Conservation (phyloP, 1,284 basidiomycete genomes). For the Agaricales sp. region DNA sequence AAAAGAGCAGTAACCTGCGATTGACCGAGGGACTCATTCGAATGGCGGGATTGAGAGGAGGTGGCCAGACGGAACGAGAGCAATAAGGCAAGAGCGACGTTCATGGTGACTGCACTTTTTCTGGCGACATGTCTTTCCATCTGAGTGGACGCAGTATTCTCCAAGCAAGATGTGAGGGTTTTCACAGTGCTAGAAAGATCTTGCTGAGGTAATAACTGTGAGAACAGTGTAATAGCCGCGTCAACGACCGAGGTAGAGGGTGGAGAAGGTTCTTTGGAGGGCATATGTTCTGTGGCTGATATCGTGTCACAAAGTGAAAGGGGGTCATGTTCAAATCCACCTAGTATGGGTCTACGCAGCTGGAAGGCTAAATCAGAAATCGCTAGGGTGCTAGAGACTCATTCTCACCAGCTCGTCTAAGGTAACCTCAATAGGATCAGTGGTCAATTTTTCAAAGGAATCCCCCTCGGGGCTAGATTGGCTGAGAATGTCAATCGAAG, state of each 20-base stretch:
- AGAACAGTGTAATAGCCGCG: conserved; percentile 81
- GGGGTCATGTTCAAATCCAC: conserved; percentile 82
- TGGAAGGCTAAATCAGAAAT: too few species aligned
- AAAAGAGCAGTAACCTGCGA: conserved; percentile 60
- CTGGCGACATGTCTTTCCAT: conserved; percentile 85
- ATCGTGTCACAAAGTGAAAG: conserved; percentile 58
- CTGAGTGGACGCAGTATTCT: conserved; percentile 65
- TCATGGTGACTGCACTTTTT: conserved; percentile 81
- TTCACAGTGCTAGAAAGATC: conserved; percentile 60
- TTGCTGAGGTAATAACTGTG: conserved; percentile 72
- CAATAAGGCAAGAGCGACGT: conserved; percentile 73
- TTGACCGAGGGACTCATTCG: conserved; percentile 62
- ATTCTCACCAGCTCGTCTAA: conserved; percentile 70
- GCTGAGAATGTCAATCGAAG: conserved; percentile 48
- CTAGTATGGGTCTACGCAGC: conserved; percentile 74
- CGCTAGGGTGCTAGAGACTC: conserved; percentile 3
- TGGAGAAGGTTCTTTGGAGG: conserved; percentile 53
- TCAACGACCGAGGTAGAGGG: conserved; percentile 82
- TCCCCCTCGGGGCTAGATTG: conserved; percentile 30
- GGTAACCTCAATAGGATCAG: conserved; percentile 69
- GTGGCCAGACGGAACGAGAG: conserved; percentile 63
- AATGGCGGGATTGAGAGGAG: conserved; percentile 32
- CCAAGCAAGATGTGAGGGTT: conserved; percentile 62
- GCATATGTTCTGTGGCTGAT: not conserved
- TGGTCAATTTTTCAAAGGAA: conserved; percentile 39